A percentile compares a stretch with the other conserved stretches of the same genome.
These are phyloP conservation scores for Penicillium manginii DNA, from an alignment of 495 filamentous ascomycete species.

Conservation along the genomic window DNA sequence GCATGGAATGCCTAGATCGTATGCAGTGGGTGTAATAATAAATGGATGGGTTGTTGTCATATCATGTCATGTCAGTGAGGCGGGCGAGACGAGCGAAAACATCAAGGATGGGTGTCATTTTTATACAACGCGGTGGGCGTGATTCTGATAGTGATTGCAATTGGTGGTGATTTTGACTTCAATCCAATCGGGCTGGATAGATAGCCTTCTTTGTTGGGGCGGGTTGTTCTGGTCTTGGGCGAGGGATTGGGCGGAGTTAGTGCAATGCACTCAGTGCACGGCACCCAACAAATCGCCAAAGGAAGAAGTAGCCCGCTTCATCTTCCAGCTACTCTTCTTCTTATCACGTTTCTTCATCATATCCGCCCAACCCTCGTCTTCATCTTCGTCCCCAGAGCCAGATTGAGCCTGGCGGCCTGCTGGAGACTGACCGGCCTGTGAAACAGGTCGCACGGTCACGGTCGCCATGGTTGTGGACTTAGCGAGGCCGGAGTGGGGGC, in stretches of 20 bases:
- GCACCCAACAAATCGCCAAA: slow-evolving; percentile 49
- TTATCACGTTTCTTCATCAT: slow-evolving; percentile 85
- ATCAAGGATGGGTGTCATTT: not conserved
- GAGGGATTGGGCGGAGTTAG: slow-evolving; percentile 3
- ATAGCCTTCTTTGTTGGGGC: not conserved
- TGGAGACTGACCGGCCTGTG: slow-evolving; percentile 29
- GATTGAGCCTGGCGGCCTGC: slow-evolving; percentile 30
- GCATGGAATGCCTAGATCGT: no score
- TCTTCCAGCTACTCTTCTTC: slow-evolving; percentile 74
- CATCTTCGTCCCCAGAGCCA: slow-evolving; percentile 65
- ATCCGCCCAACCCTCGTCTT: slow-evolving; percentile 84
- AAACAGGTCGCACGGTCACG: slow-evolving; percentile 42
- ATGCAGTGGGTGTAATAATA: no score
- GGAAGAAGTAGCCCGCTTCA: slow-evolving; percentile 58
- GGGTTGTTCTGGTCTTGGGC: not conserved
- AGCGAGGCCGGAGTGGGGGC: slow-evolving; percentile 12
- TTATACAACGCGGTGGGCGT: not conserved
- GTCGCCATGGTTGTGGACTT: slow-evolving; percentile 42
- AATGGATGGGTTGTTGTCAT: no score
- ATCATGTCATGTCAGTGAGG: not conserved
- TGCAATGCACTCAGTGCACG: slow-evolving; percentile 38
- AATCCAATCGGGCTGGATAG: not conserved
- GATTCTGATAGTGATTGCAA: not conserved
- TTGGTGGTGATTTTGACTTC: not conserved
- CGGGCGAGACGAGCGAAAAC: not conserved